Evolutionary conservation across 345 rosid species (phyloP), one percentile per base, ranked within the genome.

Genomic region (Populus deltoides): DNA sequence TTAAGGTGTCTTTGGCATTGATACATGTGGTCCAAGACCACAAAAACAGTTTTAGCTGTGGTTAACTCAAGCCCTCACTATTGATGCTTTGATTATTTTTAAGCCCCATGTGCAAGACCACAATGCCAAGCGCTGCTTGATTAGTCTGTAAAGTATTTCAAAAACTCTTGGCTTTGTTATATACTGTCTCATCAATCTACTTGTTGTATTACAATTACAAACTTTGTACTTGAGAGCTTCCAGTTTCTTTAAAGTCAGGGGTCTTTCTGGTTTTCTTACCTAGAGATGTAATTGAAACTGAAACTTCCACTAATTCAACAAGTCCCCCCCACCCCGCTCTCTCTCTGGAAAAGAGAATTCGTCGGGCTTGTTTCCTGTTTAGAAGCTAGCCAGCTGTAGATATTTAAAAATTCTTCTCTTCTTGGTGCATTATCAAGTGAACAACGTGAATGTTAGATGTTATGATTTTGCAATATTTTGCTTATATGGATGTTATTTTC

Each of bases 401-500:
- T 15, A 25, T 43, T 10, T 35, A 63, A 43, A 20, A 25, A 61
- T 25, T 63, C 11, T 62, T 74, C 8, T 43, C 8, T 2, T 27
- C 16, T 16, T 18, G 36, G 72, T 36, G 55, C 24, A 8, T 75
- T 51, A 53, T 8, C n/a, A 20, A 17, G 27, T 55, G 33, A 68
- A 36, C 31, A 12, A 8, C 57, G 3, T 62, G 24, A n/a, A 3
- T 73, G 9, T 29, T 7, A 33, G 18, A 18, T 63, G 12, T 70
- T 24, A 25, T 35, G 62, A 17, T 24, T 72, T 51, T 82, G 53
- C 70, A 49, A 49, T 76, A 43, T 43, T 75, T 53, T n/a, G 62
- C 68, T 70, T 71, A 62, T 63, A 16, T 59, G 43, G 3, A 10
- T 77, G 22, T 61, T 76, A 41, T 74, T 71, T 68, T 72, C 85